Evolutionary conservation across 345 rosid genomes (phyloP), one percentile per base, ranked within the genome.

Genomic region (Gossypium herbaceum): DNA sequence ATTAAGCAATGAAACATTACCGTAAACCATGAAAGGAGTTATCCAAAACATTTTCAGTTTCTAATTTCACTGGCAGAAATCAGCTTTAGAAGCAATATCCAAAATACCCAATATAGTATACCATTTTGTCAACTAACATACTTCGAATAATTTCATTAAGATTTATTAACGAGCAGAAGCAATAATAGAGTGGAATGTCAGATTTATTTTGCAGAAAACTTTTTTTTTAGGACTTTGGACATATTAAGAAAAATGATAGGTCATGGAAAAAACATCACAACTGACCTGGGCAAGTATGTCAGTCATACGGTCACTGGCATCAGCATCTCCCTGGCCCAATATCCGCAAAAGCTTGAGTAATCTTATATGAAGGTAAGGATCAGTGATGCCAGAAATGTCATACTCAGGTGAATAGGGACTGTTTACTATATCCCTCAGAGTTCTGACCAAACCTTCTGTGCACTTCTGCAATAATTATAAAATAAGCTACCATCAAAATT

Each of bases 241-340:
- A 44, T 20, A 60, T 58, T 9, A 25, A 47, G 27, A 3, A 68
- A 68, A 68, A 3, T n/a, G 15, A 74, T 1, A 25, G 43, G 51
- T 78, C 41, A 67, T 1, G 3, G 13, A 41, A 43, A 64, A 41
- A 65, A 11, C 69, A 15, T 65, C 34, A 54, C 39, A 70, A 86
- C 86, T 77, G 47, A 93, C 99, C 97, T 95, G 99, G 45, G 98
- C 99, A 75, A 95, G 98, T 78, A 95, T 90, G 85, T 95, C 99
- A 79, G 90, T 95, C 99, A 95, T 95, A 79, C 81, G 67, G 76
- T 95, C 99, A 83, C 99, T 93, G 69, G 97, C 91, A 84, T 89
- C 97, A 17, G 91, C 88, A 79, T 95, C 99, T 83, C 98, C 97
- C 44, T 93, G 97, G 52, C 99, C 99, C 86, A 95, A 77, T 45